Evolutionary conservation across 2,329 filamentous ascomycete genomes (phyloP), one percentile per base, ranked within the genome.

Genomic region (Botryotinia convoluta): DNA sequence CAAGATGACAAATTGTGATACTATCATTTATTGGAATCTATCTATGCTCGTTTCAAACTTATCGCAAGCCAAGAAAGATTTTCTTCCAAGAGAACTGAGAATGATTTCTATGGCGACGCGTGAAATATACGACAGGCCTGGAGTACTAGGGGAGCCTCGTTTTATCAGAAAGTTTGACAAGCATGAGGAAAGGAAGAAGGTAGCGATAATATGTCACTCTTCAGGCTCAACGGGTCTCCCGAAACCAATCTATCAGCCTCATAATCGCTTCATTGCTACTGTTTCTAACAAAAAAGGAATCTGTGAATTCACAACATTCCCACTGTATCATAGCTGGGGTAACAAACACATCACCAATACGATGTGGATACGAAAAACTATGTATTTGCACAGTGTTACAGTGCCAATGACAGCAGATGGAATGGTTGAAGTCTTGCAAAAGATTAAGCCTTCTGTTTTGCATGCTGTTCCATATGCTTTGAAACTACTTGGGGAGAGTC

Each of bases 221-320:
- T 77, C 77, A 42, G 88, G 89, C 6, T 88, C 86, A 0, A 85
- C 90, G 0, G 88, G 89, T 0, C 82, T 90, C 0, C 89, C 89
- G 0, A 90, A 90, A 75, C 88, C 89, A 0, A 90, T 91, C 59
- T 87, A 84, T 73, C 86, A 88, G 65, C 87, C 85, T 0, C 87
- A 91, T 64, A 78, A 80, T 16, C 83, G 84, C 14, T 85, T 84
- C 7, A 79, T 90, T 8, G 82, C 82, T 12, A 42, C 87, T 86
- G 65, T 64, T 67, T 39, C 63, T 60, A 9, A 71, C 45, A 12
- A 51, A 65, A 22, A 68, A 82, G 75, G 77, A 80, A 18, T 80
- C 87, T 81, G 82, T 37, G 84, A 84, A 0, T 87, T 86, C 89
- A 72, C 83, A 87, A 70, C 86, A 86, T 1, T 80, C 87, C 88